phyloP scores from a whole-genome alignment of 768 basidiomycete species.

The Podaxis rugospora region DNA sequence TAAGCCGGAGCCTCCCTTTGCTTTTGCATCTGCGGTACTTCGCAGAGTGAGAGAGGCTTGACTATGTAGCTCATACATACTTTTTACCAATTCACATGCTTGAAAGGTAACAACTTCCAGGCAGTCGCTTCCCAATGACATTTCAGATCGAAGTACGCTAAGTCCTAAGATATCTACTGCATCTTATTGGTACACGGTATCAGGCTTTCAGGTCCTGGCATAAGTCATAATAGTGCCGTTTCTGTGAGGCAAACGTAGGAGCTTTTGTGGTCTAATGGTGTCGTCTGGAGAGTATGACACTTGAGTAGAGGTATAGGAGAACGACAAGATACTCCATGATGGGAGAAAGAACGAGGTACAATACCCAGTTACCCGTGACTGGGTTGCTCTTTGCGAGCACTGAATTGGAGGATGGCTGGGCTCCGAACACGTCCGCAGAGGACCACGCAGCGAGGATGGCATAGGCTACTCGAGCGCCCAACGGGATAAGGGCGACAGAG shows the following conservation, averaged over 20 bases:
- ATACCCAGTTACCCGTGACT: constrained; percentile 50
- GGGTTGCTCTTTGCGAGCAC: constrained; percentile 53
- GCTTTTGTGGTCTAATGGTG: constrained; percentile 13
- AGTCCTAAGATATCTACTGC: not conserved
- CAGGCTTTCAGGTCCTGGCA: not conserved
- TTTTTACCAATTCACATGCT: not conserved
- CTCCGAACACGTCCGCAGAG: constrained; percentile 40
- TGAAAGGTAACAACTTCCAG: not conserved
- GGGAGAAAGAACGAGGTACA: constrained; percentile 55
- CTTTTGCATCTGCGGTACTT: constrained; percentile 28
- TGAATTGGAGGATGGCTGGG: constrained; percentile 30
- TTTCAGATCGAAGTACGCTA: not conserved
- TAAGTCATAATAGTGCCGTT: not conserved
- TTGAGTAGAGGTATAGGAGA: constrained; percentile 43
- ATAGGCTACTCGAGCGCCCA: constrained; percentile 55
- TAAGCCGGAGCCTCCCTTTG: constrained; percentile 75
- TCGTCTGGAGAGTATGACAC: constrained; percentile 36
- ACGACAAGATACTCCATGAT: constrained; percentile 55
- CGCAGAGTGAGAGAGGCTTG: constrained; percentile 58
- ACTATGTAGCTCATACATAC: constrained; percentile 70
- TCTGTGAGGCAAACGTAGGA: not conserved
- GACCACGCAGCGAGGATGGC: constrained; percentile 57
- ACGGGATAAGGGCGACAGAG: constrained; percentile 52
- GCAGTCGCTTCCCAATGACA: not conserved
- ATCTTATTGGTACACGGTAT: constrained; percentile 1